Evolutionary conservation across 345 rosid species (phyloP).

Genomic region (Excoecaria agallocha): DNA sequence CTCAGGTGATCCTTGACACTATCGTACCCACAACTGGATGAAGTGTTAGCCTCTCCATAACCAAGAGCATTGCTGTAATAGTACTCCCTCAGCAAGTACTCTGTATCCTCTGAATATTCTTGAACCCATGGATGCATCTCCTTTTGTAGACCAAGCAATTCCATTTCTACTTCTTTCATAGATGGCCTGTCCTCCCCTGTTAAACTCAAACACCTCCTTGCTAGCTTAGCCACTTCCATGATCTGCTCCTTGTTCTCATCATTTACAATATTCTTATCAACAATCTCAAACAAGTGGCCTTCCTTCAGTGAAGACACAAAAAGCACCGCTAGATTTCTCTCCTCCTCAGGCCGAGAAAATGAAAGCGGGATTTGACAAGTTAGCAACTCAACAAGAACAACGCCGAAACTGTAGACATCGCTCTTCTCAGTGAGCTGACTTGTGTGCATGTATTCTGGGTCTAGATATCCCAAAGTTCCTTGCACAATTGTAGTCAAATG

Average conservation of each 20-base stretch:
- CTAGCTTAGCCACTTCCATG: conserved; percentile 10
- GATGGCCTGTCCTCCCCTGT: conserved; percentile 13
- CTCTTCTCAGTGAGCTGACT: conserved; percentile 47
- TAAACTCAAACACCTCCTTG: conserved; percentile 29
- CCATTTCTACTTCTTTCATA: conserved; percentile 42
- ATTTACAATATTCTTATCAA: conserved; percentile 15
- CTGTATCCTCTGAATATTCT: not conserved
- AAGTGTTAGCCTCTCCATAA: not conserved
- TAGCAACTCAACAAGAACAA: conserved; percentile 40
- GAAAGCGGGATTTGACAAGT: conserved; percentile 31
- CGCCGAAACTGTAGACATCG: conserved; percentile 52
- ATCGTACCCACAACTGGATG: not conserved
- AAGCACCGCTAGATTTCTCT: conserved; percentile 30
- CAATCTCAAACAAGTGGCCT: conserved; percentile 12
- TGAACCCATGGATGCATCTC: not conserved
- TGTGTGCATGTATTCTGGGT: conserved; percentile 41
- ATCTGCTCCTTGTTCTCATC: conserved; percentile 19
- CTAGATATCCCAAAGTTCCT: conserved; percentile 45
- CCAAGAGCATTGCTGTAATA: too few relatives aligned
- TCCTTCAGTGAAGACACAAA: conserved; percentile 26
- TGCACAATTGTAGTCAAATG: conserved; percentile 43
- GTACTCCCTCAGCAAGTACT: not conserved
- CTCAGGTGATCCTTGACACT: not conserved
- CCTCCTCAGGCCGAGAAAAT: conserved; percentile 18
- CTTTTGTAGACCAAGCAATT: conserved; percentile 14